Conservation (phyloP, 2,329 filamentous ascomycete species). For the Fusarium veterinarium region DNA sequence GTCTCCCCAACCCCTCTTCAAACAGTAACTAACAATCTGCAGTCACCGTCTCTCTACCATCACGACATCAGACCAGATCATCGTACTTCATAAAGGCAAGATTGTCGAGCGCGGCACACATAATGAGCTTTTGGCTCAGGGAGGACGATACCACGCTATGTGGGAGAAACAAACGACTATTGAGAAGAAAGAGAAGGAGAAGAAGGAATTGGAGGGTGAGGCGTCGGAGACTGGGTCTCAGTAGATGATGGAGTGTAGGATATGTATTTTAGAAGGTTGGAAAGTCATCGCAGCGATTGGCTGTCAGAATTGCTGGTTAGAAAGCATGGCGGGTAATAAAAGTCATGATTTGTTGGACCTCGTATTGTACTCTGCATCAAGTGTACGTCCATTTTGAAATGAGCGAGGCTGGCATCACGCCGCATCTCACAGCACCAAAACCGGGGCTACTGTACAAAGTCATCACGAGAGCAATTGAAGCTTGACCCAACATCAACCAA, state of each 20-base stretch:
- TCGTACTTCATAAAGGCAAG: conserved; percentile 64
- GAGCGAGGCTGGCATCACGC: fast-evolving
- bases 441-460: background rate
- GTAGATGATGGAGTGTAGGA: conserved; percentile 6
- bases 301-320: background rate
- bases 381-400: background rate
- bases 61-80: conserved; percentile 64
- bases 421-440: background rate
- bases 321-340: background rate
- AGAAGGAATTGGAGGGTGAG: conserved; percentile 45
- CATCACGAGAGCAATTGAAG: background rate
- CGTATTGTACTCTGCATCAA: no score
- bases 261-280: background rate
- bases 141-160: conserved; percentile 62
- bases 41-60: conserved; percentile 70
- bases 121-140: conserved; percentile 55
- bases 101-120: conserved; percentile 65
- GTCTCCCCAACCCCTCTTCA: background rate
- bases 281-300: background rate
- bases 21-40: background rate
- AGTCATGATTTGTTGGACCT: background rate
- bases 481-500: background rate
- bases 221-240: conserved; percentile 17
- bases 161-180: conserved; percentile 63
- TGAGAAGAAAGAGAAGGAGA: conserved; percentile 51